phyloP scores from a whole-genome alignment of 306 rosid genomes.

The Rosa lucieae region DNA sequence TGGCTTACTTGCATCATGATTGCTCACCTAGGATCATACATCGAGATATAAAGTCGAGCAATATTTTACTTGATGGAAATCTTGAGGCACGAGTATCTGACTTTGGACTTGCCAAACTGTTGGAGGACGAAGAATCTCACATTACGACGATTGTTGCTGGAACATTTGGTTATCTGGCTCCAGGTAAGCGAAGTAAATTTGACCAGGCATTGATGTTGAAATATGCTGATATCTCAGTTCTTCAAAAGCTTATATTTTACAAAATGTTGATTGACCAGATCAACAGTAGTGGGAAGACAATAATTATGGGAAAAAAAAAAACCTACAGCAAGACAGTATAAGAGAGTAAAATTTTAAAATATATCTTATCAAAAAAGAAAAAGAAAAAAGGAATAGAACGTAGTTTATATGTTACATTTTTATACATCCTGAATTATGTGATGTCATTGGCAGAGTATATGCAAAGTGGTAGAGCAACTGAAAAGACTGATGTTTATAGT shows the following conservation, averaged over 20 bases:
- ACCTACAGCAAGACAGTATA: background rate
- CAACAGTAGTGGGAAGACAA: background rate
- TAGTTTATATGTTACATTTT: background rate
- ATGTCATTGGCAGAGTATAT: slow-evolving; percentile 73
- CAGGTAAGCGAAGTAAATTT: slow-evolving; percentile 56
- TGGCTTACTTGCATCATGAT: slow-evolving; percentile 97
- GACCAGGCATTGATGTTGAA: background rate
- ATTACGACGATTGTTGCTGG: slow-evolving; percentile 98
- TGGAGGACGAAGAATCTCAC: slow-evolving; percentile 96
- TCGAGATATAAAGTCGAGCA: slow-evolving; percentile 96
- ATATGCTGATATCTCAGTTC: background rate
- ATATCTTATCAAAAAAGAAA: background rate
- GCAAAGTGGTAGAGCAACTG: slow-evolving; percentile 99
- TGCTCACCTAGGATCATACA: slow-evolving; percentile 97
- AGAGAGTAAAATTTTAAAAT: background rate
- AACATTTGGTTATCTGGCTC: slow-evolving; percentile 98
- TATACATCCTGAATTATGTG: slow-evolving; percentile 10
- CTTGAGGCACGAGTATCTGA: slow-evolving; percentile 98
- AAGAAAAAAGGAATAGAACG: background rate
- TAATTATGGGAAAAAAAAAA: background rate
- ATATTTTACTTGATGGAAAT: slow-evolving; percentile 90
- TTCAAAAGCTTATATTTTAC: background rate
- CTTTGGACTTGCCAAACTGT: slow-evolving; percentile 95
- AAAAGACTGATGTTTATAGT: slow-evolving; percentile 92
- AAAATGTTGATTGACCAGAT: slow-evolving; percentile 8